These are phyloP conservation scores for Lippia alba DNA, from an alignment of 305 asterid species.

Conservation along the genomic window DNA sequence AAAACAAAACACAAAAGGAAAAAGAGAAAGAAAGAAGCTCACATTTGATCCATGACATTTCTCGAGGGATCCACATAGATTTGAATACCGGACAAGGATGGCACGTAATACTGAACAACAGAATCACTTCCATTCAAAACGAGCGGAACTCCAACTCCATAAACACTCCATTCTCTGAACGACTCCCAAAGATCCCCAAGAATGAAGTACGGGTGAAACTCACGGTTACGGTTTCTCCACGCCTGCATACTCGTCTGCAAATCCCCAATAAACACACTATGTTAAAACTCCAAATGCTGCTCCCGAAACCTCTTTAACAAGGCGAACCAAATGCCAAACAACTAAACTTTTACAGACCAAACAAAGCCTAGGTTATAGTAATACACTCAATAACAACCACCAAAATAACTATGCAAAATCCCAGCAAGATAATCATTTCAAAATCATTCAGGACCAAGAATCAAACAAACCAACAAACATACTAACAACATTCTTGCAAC, in stretches of 20 bases:
- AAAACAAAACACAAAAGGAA: background rate
- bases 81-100: slow-evolving; percentile 89
- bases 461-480: slow-evolving; percentile 4
- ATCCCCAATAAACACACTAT: slow-evolving; percentile 30
- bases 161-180: slow-evolving; percentile 93
- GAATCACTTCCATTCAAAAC: slow-evolving; percentile 68
- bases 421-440: slow-evolving; percentile 2
- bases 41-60: slow-evolving; percentile 57
- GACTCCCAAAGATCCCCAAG: slow-evolving; percentile 97
- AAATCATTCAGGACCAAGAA: background rate
- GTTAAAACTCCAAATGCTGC: slow-evolving; percentile 4
- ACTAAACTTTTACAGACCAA: background rate
- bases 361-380: slow-evolving; percentile 5
- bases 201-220: slow-evolving; percentile 69
- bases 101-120: slow-evolving; percentile 86
- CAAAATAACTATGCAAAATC: background rate
- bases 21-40: slow-evolving; percentile 13
- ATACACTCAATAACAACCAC: background rate
- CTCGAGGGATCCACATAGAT: slow-evolving; percentile 73
- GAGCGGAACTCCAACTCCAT: slow-evolving; percentile 92
- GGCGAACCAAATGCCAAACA: slow-evolving; percentile 12
- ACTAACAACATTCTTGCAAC: background rate
- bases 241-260: slow-evolving; percentile 74
- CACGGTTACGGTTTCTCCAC: slow-evolving; percentile 59
- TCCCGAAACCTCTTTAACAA: background rate